phyloP scores from a whole-genome alignment of 2,329 filamentous ascomycete species.

The Aspergillus novofumigatus region DNA sequence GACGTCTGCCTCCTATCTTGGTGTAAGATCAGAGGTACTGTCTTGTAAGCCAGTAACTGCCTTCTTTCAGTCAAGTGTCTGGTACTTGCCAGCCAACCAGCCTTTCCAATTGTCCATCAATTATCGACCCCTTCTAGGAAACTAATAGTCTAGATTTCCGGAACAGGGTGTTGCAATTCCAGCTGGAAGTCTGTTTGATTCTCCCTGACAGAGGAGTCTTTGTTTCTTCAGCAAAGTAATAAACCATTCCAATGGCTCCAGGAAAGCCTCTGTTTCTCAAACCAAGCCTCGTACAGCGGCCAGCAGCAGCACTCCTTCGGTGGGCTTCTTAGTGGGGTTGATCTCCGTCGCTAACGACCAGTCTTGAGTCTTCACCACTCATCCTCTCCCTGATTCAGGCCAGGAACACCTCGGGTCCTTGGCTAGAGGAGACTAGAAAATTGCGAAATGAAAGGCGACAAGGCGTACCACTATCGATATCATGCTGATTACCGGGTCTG shows the following conservation, averaged over 20 bases:
- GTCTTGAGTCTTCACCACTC: conserved; percentile 20
- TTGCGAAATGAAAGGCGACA: not conserved
- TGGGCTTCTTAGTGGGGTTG: conserved; percentile 20
- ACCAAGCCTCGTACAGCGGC: conserved; percentile 10
- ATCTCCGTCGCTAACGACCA: conserved; percentile 21
- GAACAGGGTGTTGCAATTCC: not conserved
- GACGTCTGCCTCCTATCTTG: not conserved
- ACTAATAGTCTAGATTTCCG: not conserved
- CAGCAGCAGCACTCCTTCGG: conserved; percentile 17
- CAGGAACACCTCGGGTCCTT: conserved; percentile 24
- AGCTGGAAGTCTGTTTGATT: conserved; percentile 5
- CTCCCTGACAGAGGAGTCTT: conserved; percentile 1
- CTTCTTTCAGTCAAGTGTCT: not conserved
- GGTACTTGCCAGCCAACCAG: not conserved
- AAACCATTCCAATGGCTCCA: conserved; percentile 1
- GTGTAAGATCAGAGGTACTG: not conserved
- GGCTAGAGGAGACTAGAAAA: conserved; percentile 3
- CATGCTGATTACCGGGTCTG: no score
- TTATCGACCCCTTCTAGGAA: conserved; percentile 1
- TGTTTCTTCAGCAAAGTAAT: not conserved
- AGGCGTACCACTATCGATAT: not conserved
- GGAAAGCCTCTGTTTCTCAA: conserved; percentile 2
- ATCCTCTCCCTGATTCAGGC: conserved; percentile 18
- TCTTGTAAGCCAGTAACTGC: not conserved
- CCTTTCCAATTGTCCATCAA: conserved; percentile 3